Percentiles rank a stretch among this genome's conserved stretches.
These are phyloP conservation scores for Fusarium cyanostomum DNA, from an alignment of 2,329 filamentous ascomycete species.

Conservation along the genomic window DNA sequence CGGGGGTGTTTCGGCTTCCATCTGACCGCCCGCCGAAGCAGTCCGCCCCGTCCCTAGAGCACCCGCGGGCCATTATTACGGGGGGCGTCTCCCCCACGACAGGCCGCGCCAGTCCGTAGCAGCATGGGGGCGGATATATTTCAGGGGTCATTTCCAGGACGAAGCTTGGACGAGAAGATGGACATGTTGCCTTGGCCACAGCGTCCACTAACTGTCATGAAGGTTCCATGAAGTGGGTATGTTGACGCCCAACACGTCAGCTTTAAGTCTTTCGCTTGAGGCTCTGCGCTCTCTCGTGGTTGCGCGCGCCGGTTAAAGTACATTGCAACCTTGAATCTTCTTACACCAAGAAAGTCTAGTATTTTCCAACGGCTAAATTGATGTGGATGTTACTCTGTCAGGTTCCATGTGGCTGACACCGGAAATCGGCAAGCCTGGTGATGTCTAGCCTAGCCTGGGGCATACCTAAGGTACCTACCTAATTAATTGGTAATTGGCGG, in stretches of 20 bases:
- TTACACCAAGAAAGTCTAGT: background rate
- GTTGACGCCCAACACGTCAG: slow-evolving; percentile 25
- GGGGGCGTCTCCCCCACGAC: background rate
- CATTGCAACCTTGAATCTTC: background rate
- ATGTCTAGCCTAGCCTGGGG: slow-evolving; percentile 1
- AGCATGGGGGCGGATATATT: background rate
- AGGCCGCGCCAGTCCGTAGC: background rate
- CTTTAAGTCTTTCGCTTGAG: background rate
- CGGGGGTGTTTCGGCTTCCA: slow-evolving; percentile 36
- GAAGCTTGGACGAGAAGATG: too few relatives aligned
- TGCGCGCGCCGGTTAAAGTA: slow-evolving; percentile 7
- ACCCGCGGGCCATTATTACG: slow-evolving; percentile 19
- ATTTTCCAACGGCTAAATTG: slow-evolving; percentile 10
- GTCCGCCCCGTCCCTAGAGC: slow-evolving; percentile 26
- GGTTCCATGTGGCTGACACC: slow-evolving; percentile 22
- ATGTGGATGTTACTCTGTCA: slow-evolving; percentile 21
- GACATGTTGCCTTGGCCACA: slow-evolving; percentile 3
- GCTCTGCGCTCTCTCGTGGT: slow-evolving; percentile 11
- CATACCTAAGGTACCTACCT: background rate
- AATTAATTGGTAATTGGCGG: slow-evolving; percentile 34
- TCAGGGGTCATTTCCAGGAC: background rate
- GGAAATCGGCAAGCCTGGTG: slow-evolving; percentile 26
- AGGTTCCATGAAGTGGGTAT: background rate
- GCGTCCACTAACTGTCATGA: slow-evolving; percentile 1
- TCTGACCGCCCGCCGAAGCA: slow-evolving; percentile 38